Conservation (phyloP, 257 asterid genomes). For the Solanum ossicruentum region DNA sequence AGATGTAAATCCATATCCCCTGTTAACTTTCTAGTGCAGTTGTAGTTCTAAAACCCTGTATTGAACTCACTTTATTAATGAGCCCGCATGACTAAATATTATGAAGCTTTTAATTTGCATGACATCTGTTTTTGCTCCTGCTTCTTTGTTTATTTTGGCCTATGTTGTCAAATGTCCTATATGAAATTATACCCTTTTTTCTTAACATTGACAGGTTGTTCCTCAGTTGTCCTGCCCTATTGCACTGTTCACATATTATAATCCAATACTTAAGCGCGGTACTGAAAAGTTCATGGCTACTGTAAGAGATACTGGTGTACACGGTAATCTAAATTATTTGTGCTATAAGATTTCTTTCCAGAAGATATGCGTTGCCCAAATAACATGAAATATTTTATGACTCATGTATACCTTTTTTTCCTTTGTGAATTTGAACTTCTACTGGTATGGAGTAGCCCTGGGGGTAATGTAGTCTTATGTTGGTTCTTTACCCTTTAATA, state of each 20-base stretch:
- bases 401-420: neutral
- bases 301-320: constrained; percentile 60
- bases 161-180: neutral
- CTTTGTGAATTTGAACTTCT: neutral
- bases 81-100: neutral
- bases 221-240: constrained; percentile 85
- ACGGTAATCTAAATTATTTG: constrained; percentile 29
- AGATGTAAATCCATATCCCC: constrained; percentile 35
- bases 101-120: neutral
- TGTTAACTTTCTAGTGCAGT: neutral
- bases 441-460: neutral
- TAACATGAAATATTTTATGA: neutral
- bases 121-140: neutral
- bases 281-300: constrained; percentile 65
- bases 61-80: neutral
- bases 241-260: constrained; percentile 73
- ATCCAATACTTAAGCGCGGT: constrained; percentile 88
- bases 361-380: neutral
- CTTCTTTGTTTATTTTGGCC: neutral
- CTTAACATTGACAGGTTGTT: constrained; percentile 32
- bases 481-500: neutral
- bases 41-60: neutral
- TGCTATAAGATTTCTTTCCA: neutral
- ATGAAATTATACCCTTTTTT: neutral
- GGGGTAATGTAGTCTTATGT: neutral